Evolutionary conservation across 192 early-diverging fungal species (phyloP).

Genomic region (Chytriomyces sp.): DNA sequence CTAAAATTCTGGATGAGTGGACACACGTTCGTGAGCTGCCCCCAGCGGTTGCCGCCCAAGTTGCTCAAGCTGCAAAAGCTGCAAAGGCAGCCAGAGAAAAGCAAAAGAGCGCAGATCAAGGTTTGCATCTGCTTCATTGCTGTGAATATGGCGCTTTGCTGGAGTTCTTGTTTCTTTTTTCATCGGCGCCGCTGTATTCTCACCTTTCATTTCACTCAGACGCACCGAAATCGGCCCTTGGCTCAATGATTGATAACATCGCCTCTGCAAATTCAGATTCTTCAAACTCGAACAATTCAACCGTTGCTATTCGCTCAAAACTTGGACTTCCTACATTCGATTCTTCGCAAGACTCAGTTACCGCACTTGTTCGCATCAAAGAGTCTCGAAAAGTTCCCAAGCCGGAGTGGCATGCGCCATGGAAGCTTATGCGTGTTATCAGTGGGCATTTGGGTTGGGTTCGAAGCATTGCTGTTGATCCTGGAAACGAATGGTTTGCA

Average conservation of each 20-base stretch:
- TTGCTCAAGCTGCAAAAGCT: conserved; percentile 33
- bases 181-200: neutral
- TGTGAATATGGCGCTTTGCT: conserved; percentile 37
- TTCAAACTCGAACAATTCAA: neutral
- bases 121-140: neutral
- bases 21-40: conserved; percentile 66
- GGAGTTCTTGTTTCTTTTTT: conserved; percentile 1
- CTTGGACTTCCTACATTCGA: neutral
- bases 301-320: conserved; percentile 20
- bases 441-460: conserved; percentile 99
- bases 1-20: conserved; percentile 81
- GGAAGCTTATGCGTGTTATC: conserved; percentile 96
- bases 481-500: conserved; percentile 97
- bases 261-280: conserved; percentile 5
- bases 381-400: conserved; percentile 62
- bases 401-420: conserved; percentile 98
- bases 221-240: conserved; percentile 34
- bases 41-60: conserved; percentile 55
- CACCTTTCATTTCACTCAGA: neutral
- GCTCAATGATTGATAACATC: conserved; percentile 39
- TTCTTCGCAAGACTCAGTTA: conserved; percentile 24
- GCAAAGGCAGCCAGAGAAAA: conserved; percentile 37
- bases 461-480: conserved; percentile 87
- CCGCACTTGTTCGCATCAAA: conserved; percentile 56
- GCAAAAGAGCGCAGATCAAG: conserved; percentile 26